Evolutionary conservation across 305 asterid genomes (phyloP).

Genomic region (Caryopteris hybrid): DNA sequence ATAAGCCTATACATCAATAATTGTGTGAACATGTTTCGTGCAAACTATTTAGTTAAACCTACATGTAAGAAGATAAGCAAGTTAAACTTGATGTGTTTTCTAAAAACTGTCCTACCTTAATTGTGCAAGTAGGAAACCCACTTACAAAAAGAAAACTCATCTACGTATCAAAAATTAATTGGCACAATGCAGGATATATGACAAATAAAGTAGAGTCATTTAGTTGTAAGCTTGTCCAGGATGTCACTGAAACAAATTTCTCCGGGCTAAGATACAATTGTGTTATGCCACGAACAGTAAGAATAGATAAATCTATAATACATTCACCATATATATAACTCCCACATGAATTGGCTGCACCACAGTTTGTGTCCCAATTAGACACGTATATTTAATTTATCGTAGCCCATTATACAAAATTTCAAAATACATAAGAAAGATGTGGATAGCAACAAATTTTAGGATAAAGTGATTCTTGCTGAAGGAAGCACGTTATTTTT

Average conservation of each 20-base stretch:
- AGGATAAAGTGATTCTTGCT: not conserved
- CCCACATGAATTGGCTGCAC: not conserved
- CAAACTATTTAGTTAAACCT: not conserved
- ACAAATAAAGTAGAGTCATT: not conserved
- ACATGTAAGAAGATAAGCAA: conserved; percentile 4
- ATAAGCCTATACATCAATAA: conserved; percentile 6
- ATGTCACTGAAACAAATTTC: conserved; percentile 3
- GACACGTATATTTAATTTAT: no score
- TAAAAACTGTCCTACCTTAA: not conserved
- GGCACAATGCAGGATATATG: not conserved
- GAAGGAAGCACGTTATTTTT: not conserved
- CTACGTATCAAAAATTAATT: not conserved
- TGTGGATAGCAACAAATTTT: conserved; percentile 4
- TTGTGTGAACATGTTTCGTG: not conserved
- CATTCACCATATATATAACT: not conserved
- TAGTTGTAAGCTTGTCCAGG: conserved; percentile 2
- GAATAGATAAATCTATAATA: not conserved
- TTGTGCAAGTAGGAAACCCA: conserved; percentile 2
- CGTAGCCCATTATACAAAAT: not conserved
- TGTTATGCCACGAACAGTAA: not conserved
- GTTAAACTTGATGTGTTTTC: conserved; percentile 10
- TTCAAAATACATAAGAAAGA: not conserved
- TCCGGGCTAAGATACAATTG: not conserved
- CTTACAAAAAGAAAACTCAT: not conserved
- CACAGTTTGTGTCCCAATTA: not conserved